These are phyloP conservation scores for Drechslerella dactyloides DNA, from an alignment of 2,329 filamentous ascomycete genomes.

Conservation along the genomic window DNA sequence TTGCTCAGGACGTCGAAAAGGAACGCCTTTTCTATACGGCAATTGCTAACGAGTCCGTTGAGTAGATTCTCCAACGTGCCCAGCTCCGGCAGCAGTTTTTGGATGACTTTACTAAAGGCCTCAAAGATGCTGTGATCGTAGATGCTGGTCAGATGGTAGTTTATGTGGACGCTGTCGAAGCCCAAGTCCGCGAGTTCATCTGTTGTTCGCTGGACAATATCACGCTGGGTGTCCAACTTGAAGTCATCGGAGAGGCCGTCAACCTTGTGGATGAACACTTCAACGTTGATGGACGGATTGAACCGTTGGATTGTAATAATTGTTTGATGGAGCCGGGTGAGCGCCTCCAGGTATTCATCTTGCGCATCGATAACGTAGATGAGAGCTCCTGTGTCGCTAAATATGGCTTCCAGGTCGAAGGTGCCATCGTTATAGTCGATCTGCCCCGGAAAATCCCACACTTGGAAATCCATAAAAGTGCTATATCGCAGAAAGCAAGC, in stretches of 20 bases:
- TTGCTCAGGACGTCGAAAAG: constrained; percentile 97
- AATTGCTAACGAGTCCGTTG: constrained; percentile 90
- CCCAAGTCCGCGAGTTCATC: constrained; percentile 93
- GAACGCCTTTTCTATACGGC: constrained; percentile 96
- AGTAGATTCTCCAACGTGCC: constrained; percentile 92
- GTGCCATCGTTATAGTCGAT: constrained; percentile 88
- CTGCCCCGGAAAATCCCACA: constrained; percentile 96
- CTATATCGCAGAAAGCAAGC: constrained; percentile 60
- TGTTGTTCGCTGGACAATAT: constrained; percentile 94
- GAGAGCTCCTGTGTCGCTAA: constrained; percentile 88
- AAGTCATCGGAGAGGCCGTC: constrained; percentile 97
- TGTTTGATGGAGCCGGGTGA: constrained; percentile 82
- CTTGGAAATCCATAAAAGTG: constrained; percentile 98
- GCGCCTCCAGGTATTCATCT: constrained; percentile 93
- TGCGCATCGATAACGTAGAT: constrained; percentile 99
- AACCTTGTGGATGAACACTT: constrained; percentile 99
- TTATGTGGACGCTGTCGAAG: constrained; percentile 90
- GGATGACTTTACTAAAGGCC: constrained; percentile 96
- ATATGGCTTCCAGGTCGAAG: constrained; percentile 91
- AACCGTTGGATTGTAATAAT: constrained; percentile 86
- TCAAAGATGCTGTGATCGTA: constrained; percentile 99
- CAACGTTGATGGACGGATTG: constrained; percentile 93
- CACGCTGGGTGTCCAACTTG: constrained; percentile 91
- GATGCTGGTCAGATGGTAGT: constrained; percentile 95
- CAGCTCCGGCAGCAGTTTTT: constrained; percentile 92